Percentiles rank a stretch among this genome's conserved stretches.
phyloP scores from a whole-genome alignment of 163 green algal species.

The Volvox carteri region DNA sequence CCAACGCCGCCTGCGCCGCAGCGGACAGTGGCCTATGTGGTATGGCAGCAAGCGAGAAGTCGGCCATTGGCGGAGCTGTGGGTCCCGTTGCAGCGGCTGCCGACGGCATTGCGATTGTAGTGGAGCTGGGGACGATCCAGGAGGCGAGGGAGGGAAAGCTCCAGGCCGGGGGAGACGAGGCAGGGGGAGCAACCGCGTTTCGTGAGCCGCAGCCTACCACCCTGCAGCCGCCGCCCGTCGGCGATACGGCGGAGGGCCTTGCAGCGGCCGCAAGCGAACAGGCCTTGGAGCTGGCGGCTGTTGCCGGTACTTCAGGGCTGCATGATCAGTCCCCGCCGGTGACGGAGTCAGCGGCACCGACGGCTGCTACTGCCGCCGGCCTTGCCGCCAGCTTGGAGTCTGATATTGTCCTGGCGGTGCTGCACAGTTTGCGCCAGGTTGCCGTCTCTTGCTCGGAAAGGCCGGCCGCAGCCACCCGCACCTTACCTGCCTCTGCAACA shows the following conservation, averaged over 20 bases:
- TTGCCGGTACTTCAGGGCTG: too few relatives aligned
- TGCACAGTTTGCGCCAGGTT: constrained; percentile 7
- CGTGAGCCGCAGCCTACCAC: too few relatives aligned
- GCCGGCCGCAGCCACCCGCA: not conserved
- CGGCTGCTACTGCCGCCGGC: not conserved
- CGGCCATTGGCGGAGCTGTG: too few relatives aligned
- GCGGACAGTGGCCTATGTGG: too few relatives aligned
- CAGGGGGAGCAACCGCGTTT: too few relatives aligned
- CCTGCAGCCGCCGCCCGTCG: not conserved
- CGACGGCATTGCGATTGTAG: not conserved
- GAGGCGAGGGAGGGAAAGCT: not conserved
- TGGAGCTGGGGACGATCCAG: not conserved
- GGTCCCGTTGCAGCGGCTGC: not conserved
- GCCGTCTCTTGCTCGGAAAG: not conserved
- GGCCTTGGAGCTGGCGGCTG: not conserved
- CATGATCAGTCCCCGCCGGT: too few relatives aligned
- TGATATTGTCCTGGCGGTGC: constrained; percentile 23
- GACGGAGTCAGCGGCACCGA: too few relatives aligned
- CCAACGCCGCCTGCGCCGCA: too few relatives aligned
- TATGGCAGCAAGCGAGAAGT: too few relatives aligned
- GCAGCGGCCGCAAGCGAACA: not conserved
- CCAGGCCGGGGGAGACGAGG: too few relatives aligned
- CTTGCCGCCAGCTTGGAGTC: not conserved
- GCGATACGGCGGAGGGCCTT: not conserved
- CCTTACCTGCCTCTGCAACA: not conserved